Conservation (phyloP, 2,329 filamentous ascomycete species). For the Elsinoe necatrix region DNA sequence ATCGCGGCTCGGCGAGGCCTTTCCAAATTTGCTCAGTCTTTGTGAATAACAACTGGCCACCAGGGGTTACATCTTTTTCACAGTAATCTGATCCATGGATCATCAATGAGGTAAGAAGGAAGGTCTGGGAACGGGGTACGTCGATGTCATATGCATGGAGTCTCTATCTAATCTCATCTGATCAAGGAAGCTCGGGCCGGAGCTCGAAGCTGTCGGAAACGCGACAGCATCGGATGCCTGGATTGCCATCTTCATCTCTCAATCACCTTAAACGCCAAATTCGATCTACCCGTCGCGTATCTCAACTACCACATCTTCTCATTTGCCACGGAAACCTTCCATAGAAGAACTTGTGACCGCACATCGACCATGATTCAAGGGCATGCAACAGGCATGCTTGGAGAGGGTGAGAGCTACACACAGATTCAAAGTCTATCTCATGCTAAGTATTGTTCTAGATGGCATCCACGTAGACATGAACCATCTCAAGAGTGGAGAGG, state of each 20-base stretch:
- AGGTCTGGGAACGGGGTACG: no score
- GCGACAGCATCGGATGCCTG: constrained; percentile 12
- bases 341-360: not conserved
- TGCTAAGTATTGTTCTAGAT: constrained; percentile 51
- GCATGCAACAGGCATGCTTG: constrained; percentile 34
- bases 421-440: not conserved
- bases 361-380: constrained; percentile 24
- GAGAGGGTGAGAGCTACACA: constrained; percentile 29
- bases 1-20: constrained; percentile 15
- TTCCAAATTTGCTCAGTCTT: no score
- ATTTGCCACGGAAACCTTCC: no score
- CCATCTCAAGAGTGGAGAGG: constrained; percentile 94
- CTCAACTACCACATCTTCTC: no score
- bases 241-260: not conserved
- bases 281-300: no score
- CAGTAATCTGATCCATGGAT: no score
- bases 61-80: no score
- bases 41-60: no score
- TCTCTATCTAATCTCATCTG: constrained; percentile 1
- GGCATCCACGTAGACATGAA: constrained; percentile 99
- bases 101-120: no score
- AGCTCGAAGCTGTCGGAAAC: constrained; percentile 11
- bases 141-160: no score
- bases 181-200: constrained; percentile 2
- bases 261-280: not conserved